Evolutionary conservation across 108 stramenopile genomes (phyloP).

Genomic region (Nitzschia inconspicua): DNA sequence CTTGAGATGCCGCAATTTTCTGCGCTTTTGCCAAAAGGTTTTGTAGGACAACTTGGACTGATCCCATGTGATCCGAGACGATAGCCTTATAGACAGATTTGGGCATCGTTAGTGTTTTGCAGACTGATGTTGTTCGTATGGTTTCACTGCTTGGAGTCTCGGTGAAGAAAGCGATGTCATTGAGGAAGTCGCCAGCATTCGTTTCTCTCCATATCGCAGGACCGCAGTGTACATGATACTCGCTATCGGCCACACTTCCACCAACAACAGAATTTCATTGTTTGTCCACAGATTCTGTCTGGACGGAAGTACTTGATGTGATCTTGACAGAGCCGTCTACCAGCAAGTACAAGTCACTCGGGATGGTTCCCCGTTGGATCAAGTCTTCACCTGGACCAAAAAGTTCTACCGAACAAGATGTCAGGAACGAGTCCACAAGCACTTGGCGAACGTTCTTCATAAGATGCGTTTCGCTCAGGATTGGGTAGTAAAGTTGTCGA

Average conservation of each 20-base stretch:
- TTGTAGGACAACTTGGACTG: slow-evolving; percentile 26
- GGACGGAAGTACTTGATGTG: not conserved
- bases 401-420: slow-evolving; percentile 43
- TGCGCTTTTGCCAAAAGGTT: slow-evolving; percentile 38
- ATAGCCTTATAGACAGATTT: slow-evolving; percentile 32
- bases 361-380: slow-evolving; percentile 28
- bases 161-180: slow-evolving; percentile 50
- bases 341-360: slow-evolving; percentile 47
- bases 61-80: slow-evolving; percentile 42
- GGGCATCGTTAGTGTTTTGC: slow-evolving; percentile 47
- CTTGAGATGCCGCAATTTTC: not conserved
- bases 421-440: slow-evolving; percentile 48
- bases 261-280: too few relatives aligned
- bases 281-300: not conserved
- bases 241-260: not conserved
- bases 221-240: not conserved
- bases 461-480: slow-evolving; percentile 33
- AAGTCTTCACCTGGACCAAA: slow-evolving; percentile 52
- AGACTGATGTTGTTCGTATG: slow-evolving; percentile 32
- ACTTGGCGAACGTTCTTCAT: slow-evolving; percentile 41
- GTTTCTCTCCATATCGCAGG: not conserved
- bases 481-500: slow-evolving; percentile 36
- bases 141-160: slow-evolving; percentile 46
- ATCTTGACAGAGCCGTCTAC: slow-evolving; percentile 42
- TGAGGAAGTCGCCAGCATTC: slow-evolving; percentile 43